Conservation (phyloP, 495 filamentous ascomycete genomes). For the Tuber magnatum region DNA sequence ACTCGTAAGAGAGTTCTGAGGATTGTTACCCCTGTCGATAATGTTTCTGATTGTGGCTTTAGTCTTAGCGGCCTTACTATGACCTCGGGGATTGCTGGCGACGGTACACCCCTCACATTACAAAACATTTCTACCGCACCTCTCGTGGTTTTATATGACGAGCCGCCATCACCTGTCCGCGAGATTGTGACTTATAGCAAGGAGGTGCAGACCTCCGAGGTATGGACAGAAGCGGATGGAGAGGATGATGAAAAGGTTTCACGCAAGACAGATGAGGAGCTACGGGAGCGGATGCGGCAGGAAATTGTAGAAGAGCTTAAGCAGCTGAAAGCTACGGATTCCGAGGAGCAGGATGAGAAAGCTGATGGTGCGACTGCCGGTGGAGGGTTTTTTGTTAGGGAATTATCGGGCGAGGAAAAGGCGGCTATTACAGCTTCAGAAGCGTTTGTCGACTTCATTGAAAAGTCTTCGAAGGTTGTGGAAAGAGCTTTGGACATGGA, state of each 20-base stretch:
- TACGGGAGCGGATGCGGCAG: slow-evolving; percentile 70
- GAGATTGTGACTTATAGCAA: slow-evolving; percentile 93
- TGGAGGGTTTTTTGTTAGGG: slow-evolving; percentile 63
- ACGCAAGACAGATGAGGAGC: slow-evolving; percentile 68
- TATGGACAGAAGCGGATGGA: slow-evolving; percentile 60
- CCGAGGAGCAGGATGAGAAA: slow-evolving; percentile 34
- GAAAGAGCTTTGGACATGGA: slow-evolving; percentile 82
- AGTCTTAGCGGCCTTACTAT: slow-evolving; percentile 27
- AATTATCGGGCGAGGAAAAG: slow-evolving; percentile 76
- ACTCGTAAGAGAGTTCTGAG: slow-evolving; percentile 28
- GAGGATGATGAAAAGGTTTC: slow-evolving; percentile 51
- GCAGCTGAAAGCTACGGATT: slow-evolving; percentile 47
- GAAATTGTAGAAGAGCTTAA: slow-evolving; percentile 91
- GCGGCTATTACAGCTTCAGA: slow-evolving; percentile 84
- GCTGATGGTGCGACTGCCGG: slow-evolving; percentile 21
- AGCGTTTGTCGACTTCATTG: slow-evolving; percentile 92
- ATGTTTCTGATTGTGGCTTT: slow-evolving; percentile 25
- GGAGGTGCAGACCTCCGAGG: slow-evolving; percentile 74
- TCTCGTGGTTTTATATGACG: slow-evolving; percentile 67
- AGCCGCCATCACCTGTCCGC: slow-evolving; percentile 60
- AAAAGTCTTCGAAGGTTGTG: slow-evolving; percentile 91
- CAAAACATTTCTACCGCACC: slow-evolving; percentile 63
- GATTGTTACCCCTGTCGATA: slow-evolving; percentile 5
- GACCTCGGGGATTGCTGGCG: slow-evolving; percentile 23
- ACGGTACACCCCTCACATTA: slow-evolving; percentile 41